These are phyloP conservation scores for Magnaporthiopsis rhizophila DNA, from an alignment of 2,329 filamentous ascomycete species.

Conservation along the genomic window DNA sequence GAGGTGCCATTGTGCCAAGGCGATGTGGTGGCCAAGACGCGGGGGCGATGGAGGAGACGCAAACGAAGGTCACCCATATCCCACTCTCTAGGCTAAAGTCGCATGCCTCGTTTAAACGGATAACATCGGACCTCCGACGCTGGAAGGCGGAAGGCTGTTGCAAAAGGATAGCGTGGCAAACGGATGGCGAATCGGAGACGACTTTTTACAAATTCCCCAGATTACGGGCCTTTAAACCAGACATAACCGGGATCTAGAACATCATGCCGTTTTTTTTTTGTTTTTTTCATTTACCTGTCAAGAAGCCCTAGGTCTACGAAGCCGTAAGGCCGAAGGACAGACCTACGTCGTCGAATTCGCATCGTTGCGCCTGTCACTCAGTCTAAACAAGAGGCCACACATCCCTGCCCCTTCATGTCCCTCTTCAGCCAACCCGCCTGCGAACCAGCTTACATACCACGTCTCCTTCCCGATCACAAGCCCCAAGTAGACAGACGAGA, in stretches of 20 bases:
- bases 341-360: too few relatives aligned
- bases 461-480: too few relatives aligned
- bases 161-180: background rate
- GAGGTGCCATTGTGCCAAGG: background rate
- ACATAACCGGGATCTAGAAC: background rate
- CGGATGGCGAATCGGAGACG: background rate
- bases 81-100: background rate
- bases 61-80: background rate
- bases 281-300: background rate
- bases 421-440: too few relatives aligned
- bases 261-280: background rate
- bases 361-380: too few relatives aligned
- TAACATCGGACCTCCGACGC: background rate
- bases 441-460: too few relatives aligned
- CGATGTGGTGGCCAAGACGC: too few relatives aligned
- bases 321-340: too few relatives aligned
- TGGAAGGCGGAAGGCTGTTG: background rate
- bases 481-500: background rate
- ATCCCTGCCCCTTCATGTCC: too few relatives aligned
- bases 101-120: background rate
- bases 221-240: background rate
- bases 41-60: too few relatives aligned
- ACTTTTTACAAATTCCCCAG: background rate
- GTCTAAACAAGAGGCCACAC: too few relatives aligned
- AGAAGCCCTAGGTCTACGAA: too few relatives aligned